Base-by-base conservation (phyloP, 768 basidiomycete species). In the Phanerodontia chrysosporium region DNA sequence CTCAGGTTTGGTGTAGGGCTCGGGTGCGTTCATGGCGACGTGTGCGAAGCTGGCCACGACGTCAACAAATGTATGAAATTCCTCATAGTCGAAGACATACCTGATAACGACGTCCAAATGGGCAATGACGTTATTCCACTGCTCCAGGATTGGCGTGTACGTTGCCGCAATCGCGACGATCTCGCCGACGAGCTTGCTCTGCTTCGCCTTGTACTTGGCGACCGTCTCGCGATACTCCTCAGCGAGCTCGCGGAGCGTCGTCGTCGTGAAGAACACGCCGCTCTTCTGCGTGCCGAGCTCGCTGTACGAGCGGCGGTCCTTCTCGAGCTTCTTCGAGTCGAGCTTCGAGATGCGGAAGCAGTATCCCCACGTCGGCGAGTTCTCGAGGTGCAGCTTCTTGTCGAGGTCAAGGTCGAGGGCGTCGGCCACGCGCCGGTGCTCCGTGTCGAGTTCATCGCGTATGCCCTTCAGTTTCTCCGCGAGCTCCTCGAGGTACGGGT, bases 381-480 rank as follows among this genome's bases (percentile, higher is more conserved):
- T 95, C 75, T 99, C 97, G 28, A 99, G 76, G 72, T 98, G 97
- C 12, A 98, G 73, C 74, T 98, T 98, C 76, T 96, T 96, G 72
- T 97, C 92, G 2, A 93, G 80, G 16, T 96, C 94, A 10, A 99
- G 65, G 9, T 79, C 82, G 6, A 98, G 78, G 39, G 91, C 90
- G 7, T 77, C 71, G 6, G 89, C 89, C 0, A 85, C 87, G 1
- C 76, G 66, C 7, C 76, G 72, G 70, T 98, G 95, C 68, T 97
- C 94, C 13, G 76, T 78, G 65, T 99, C 93, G 18, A 99, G 75
- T 0, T 83, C 84, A 67, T 95, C 92, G 29, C 92, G 84, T 0
- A 85, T 80, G 66, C 83, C 78, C 21, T 76, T 72, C n/a, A 99
- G 76, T 64, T 85, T 81, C 13, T 81, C 78, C 3, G 88, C 84